Evolutionary conservation across 148 eudicot genomes (phyloP).

Genomic region (Dianthus caryophyllus): DNA sequence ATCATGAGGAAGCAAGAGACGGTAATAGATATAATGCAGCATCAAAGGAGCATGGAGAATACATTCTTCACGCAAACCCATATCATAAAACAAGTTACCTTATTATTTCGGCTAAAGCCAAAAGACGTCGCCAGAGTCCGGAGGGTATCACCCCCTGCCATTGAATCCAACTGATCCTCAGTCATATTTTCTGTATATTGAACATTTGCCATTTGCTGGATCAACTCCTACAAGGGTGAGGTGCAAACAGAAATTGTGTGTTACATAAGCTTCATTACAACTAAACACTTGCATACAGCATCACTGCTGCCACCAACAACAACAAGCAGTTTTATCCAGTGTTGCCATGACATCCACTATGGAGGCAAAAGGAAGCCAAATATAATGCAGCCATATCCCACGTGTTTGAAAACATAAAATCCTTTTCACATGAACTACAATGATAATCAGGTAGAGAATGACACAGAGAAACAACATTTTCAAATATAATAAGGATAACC

Average conservation of each 20-base stretch:
- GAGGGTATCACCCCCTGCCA: slow-evolving; percentile 97
- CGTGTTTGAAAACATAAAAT: neutral
- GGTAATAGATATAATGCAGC: neutral
- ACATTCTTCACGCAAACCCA: neutral
- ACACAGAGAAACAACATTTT: neutral
- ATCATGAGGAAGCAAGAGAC: neutral
- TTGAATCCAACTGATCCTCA: slow-evolving; percentile 92
- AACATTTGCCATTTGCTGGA: slow-evolving; percentile 99
- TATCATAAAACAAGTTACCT: slow-evolving; percentile 37
- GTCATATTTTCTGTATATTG: slow-evolving; percentile 98
- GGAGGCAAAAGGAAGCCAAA: neutral
- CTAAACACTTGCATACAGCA: neutral
- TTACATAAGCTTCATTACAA: neutral
- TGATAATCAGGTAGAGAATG: neutral
- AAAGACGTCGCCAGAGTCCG: slow-evolving; percentile 91
- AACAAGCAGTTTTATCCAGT: neutral
- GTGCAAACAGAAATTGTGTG: neutral
- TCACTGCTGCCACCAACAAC: neutral
- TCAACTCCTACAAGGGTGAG: slow-evolving; percentile 60
- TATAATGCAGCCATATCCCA: neutral
- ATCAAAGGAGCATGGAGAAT: neutral
- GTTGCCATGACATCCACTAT: neutral
- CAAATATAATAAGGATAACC: neutral
- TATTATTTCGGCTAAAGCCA: slow-evolving; percentile 84
- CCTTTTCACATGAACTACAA: neutral